Conservation (phyloP, 371 early-diverging fungal genomes). For the Actinomortierella wolfii region DNA sequence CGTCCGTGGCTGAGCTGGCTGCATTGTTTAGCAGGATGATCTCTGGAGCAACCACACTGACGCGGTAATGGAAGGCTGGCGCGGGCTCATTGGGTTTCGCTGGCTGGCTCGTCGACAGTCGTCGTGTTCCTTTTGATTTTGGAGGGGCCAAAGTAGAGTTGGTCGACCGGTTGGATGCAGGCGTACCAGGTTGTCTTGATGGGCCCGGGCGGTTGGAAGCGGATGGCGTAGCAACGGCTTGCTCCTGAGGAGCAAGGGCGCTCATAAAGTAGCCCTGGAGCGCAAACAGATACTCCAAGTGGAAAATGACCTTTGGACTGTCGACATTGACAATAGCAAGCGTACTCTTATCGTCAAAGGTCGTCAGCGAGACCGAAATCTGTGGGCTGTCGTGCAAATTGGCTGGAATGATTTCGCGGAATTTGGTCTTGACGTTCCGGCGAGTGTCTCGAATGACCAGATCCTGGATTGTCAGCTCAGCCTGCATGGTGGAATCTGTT, state of each 20-base stretch:
- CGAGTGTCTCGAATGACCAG: conserved; percentile 84
- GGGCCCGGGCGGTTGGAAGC: conserved; percentile 4
- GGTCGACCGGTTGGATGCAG: conserved; percentile 8
- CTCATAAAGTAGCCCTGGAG: conserved; percentile 72
- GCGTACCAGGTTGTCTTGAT: neutral
- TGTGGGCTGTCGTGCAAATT: conserved; percentile 72
- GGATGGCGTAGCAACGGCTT: conserved; percentile 15
- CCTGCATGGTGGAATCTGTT: conserved; percentile 68
- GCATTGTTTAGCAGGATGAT: conserved; percentile 89
- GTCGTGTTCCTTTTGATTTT: conserved; percentile 34
- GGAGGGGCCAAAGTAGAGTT: neutral
- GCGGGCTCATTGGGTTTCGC: conserved; percentile 21
- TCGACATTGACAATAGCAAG: conserved; percentile 76
- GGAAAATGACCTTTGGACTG: conserved; percentile 82
- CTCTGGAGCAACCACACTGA: conserved; percentile 86
- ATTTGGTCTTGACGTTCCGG: conserved; percentile 70
- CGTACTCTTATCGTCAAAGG: conserved; percentile 46
- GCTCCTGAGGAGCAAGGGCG: conserved; percentile 49
- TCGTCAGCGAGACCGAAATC: conserved; percentile 42
- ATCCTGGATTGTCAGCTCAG: conserved; percentile 75
- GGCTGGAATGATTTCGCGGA: conserved; percentile 83
- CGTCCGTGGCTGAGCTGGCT: conserved; percentile 73
- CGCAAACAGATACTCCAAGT: conserved; percentile 82
- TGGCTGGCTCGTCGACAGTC: conserved; percentile 24
- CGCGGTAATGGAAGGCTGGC: conserved; percentile 56